These are phyloP conservation scores for Hirsutella thompsonii DNA, from an alignment of 2,329 filamentous ascomycete genomes.

Conservation along the genomic window DNA sequence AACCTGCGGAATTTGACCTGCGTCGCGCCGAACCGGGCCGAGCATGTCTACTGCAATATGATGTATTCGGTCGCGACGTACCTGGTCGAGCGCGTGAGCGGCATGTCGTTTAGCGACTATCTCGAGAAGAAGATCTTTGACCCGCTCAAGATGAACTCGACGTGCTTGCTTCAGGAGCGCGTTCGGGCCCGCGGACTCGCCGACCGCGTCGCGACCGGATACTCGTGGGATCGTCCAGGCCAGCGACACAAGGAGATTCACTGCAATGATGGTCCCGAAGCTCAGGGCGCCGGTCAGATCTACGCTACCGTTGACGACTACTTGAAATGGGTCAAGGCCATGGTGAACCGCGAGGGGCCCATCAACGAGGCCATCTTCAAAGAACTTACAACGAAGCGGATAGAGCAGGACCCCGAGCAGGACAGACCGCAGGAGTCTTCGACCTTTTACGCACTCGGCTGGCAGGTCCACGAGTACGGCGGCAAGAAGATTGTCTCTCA, in stretches of 20 bases:
- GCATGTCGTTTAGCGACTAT: slow-evolving; percentile 10
- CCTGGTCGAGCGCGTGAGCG: slow-evolving; percentile 10
- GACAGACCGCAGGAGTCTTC: neutral
- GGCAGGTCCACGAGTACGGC: slow-evolving; percentile 11
- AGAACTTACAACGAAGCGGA: slow-evolving; percentile 9
- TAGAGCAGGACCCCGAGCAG: slow-evolving; percentile 5
- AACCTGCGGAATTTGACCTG: slow-evolving; percentile 14
- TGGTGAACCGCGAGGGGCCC: slow-evolving; percentile 10
- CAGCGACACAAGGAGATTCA: slow-evolving; percentile 1
- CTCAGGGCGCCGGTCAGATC: slow-evolving; percentile 16
- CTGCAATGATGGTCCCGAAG: slow-evolving; percentile 10
- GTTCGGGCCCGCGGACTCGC: slow-evolving; percentile 7
- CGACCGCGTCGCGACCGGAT: slow-evolving; percentile 7
- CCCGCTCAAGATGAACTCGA: slow-evolving; percentile 5
- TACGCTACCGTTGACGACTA: slow-evolving; percentile 14
- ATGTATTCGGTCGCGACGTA: slow-evolving; percentile 14
- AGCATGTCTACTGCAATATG: slow-evolving; percentile 14
- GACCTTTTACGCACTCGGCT: slow-evolving; percentile 11
- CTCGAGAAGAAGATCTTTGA: slow-evolving; percentile 1
- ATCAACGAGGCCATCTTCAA: slow-evolving; percentile 11
- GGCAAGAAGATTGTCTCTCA: slow-evolving; percentile 11
- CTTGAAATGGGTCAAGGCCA: slow-evolving; percentile 13
- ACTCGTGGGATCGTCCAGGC: slow-evolving; percentile 7
- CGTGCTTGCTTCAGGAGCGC: slow-evolving; percentile 9
- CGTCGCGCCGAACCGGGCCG: slow-evolving; percentile 9